phyloP scores from a whole-genome alignment of 2,329 filamentous ascomycete species.

The Achaetomium macrosporum region DNA sequence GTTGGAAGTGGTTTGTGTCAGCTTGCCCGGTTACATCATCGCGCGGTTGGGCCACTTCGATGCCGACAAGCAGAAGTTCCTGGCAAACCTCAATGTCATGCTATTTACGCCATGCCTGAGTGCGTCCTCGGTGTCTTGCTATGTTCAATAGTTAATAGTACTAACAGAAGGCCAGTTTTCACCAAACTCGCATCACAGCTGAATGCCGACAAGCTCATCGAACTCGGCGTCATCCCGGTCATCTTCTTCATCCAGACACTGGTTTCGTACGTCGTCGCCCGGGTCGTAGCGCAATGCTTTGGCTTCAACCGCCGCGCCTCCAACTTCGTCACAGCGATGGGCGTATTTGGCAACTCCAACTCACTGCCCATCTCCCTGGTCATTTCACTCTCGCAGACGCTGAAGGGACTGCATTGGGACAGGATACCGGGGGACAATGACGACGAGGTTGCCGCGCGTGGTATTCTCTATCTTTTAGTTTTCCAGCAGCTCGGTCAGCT shows the following conservation, averaged over 20 bases:
- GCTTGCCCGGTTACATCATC: constrained; percentile 87
- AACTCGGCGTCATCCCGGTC: constrained; percentile 88
- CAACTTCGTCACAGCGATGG: constrained; percentile 97
- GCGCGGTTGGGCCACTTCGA: constrained; percentile 89
- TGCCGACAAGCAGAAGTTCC: constrained; percentile 90
- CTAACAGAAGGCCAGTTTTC: constrained; percentile 58
- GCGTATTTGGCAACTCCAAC: constrained; percentile 92
- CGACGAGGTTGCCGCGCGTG: constrained; percentile 85
- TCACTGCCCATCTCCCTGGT: constrained; percentile 95
- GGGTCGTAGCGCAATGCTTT: constrained; percentile 65
- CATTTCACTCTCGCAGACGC: constrained; percentile 84
- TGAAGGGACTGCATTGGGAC: constrained; percentile 91
- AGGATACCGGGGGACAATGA: constrained; percentile 88
- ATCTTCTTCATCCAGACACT: constrained; percentile 87
- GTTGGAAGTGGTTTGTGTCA: constrained; percentile 91
- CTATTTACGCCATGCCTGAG: constrained; percentile 95
- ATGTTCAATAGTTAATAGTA: background rate
- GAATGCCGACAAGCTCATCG: constrained; percentile 80
- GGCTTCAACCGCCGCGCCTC: constrained; percentile 76
- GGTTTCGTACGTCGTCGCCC: constrained; percentile 75
- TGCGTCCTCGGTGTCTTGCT: constrained; percentile 35
- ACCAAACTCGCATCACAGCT: constrained; percentile 94
- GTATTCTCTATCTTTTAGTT: constrained; percentile 91
- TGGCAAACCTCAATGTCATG: constrained; percentile 92
- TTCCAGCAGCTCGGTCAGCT: constrained; percentile 97